A percentile compares a stretch with the other conserved stretches of the same genome.
These are phyloP conservation scores for Graphium sp. DNA, from an alignment of 2,329 filamentous ascomycete genomes.

Conservation along the genomic window DNA sequence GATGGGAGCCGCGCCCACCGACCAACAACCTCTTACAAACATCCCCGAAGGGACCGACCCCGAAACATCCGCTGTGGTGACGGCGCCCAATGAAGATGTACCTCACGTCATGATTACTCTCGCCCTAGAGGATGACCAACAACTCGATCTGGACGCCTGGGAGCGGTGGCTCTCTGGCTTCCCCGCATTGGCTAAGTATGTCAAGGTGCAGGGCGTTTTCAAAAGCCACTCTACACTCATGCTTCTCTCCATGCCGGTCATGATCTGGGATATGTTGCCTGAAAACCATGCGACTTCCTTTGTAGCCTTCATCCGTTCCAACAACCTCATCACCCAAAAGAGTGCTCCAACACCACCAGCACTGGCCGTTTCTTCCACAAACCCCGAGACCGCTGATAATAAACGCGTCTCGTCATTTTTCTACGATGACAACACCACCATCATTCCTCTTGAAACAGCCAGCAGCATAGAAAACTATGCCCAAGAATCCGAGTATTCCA, in stretches of 20 bases:
- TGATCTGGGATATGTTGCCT: constrained; percentile 41
- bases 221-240: constrained; percentile 44
- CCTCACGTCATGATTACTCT: constrained; percentile 46
- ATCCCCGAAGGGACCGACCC: constrained; percentile 3
- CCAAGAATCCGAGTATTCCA: background rate
- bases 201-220: constrained; percentile 44
- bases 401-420: background rate
- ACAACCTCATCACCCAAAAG: constrained; percentile 27
- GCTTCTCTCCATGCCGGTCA: constrained; percentile 38
- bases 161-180: constrained; percentile 38
- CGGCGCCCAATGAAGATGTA: constrained; percentile 30
- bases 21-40: background rate
- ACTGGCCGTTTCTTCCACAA: background rate
- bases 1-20: background rate
- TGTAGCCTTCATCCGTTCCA: constrained; percentile 40
- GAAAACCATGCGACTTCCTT: constrained; percentile 40
- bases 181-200: constrained; percentile 39
- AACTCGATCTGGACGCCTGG: constrained; percentile 40
- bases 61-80: constrained; percentile 6
- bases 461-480: constrained; percentile 1
- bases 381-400: background rate
- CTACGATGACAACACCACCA: constrained; percentile 4
- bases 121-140: constrained; percentile 39
- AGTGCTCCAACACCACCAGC: too few relatives aligned
- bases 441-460: constrained; percentile 1